These are phyloP conservation scores for Lodderomyces beijingensis DNA, from an alignment of 1,139 yeast genomes.

Conservation along the genomic window DNA sequence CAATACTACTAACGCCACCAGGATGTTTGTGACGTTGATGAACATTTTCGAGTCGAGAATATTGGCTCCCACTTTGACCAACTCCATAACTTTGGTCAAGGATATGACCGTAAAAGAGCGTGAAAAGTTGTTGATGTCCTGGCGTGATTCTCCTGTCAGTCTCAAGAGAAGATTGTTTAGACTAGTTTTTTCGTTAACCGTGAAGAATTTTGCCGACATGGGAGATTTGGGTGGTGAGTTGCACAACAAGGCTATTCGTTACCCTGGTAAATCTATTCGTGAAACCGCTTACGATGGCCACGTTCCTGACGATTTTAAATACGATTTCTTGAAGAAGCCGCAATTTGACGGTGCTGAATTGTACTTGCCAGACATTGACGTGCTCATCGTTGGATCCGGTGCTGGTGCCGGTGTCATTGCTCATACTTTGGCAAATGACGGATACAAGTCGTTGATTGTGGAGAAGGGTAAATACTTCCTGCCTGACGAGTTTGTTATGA, in stretches of 20 bases:
- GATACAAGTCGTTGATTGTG: constrained; percentile 43
- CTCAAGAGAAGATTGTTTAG: constrained; percentile 28
- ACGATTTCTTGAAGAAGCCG: constrained; percentile 33
- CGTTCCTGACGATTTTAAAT: constrained; percentile 23
- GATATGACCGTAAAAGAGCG: constrained; percentile 35
- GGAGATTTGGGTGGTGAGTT: constrained; percentile 35
- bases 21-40: constrained; percentile 23
- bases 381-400: constrained; percentile 53
- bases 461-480: constrained; percentile 51
- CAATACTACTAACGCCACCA: constrained; percentile 17
- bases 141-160: constrained; percentile 38
- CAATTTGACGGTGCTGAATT: constrained; percentile 26
- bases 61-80: constrained; percentile 35
- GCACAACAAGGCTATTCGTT: constrained; percentile 33
- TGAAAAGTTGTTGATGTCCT: constrained; percentile 25
- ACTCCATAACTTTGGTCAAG: constrained; percentile 28
- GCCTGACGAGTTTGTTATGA: constrained; percentile 32
- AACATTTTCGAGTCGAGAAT: constrained; percentile 27
- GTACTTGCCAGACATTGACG: constrained; percentile 38
- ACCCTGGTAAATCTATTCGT: constrained; percentile 30
- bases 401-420: constrained; percentile 59
- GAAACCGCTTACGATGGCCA: constrained; percentile 26
- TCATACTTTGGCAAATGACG: constrained; percentile 42
- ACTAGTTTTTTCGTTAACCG: constrained; percentile 21
- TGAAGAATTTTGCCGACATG: constrained; percentile 19